Conservation (phyloP, 495 filamentous ascomycete species). For the Penicillium pulvis region DNA sequence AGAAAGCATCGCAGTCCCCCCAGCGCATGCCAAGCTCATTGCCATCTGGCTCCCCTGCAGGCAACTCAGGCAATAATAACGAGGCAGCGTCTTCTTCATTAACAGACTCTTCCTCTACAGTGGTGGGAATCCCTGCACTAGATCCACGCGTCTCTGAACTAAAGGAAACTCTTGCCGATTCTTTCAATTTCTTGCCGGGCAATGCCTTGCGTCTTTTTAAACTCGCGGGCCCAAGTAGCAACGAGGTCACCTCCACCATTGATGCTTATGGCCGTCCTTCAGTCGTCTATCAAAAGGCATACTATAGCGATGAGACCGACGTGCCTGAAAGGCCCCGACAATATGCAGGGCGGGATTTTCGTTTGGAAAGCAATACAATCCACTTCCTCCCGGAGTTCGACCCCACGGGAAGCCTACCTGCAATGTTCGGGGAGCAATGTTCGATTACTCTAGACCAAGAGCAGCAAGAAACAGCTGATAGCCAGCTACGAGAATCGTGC, state of each 20-base stretch:
- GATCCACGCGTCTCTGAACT: conserved; percentile 29
- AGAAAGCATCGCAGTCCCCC: conserved; percentile 35
- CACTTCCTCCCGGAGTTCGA: conserved; percentile 84
- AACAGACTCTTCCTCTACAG: conserved; percentile 27
- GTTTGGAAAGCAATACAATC: conserved; percentile 68
- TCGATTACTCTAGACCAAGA: conserved; percentile 46
- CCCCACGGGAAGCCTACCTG: conserved; percentile 56
- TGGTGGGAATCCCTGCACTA: conserved; percentile 10
- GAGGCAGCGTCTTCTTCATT: conserved; percentile 20
- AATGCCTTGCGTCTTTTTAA: conserved; percentile 29
- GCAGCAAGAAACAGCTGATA: conserved; percentile 52
- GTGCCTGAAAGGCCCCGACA: conserved; percentile 77
- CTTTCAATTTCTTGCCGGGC: conserved; percentile 33
- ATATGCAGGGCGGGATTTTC: conserved; percentile 89
- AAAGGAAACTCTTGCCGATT: conserved; percentile 23
- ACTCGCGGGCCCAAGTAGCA: conserved; percentile 28
- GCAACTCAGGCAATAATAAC: conserved; percentile 11
- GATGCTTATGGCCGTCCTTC: conserved; percentile 43
- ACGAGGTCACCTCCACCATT: conserved; percentile 33
- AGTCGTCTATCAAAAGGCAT: conserved; percentile 82
- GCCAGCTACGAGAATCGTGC: conserved; percentile 44
- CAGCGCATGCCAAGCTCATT: conserved; percentile 20
- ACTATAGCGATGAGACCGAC: conserved; percentile 84
- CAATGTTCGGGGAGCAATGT: conserved; percentile 56
- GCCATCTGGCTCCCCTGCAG: conserved; percentile 13